Percentiles rank a stretch among this genome's conserved stretches.
These are phyloP conservation scores for Cydonia oblonga DNA, from an alignment of 331 rosid genomes.

Conservation along the genomic window DNA sequence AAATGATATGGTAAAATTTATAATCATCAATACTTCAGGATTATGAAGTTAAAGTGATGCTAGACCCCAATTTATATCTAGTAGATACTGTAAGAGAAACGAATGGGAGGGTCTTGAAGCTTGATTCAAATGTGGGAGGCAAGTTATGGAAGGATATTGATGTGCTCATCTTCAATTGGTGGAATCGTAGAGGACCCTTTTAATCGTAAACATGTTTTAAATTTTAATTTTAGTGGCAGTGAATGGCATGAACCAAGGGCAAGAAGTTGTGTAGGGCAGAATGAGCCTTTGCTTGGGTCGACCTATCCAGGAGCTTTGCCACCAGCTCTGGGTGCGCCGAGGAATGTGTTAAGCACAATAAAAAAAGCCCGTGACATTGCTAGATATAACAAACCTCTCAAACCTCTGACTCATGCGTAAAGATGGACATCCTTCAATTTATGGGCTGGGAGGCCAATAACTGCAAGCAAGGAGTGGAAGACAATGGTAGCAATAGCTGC, in stretches of 20 bases:
- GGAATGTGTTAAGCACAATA: constrained; percentile 38
- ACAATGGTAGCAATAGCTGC: no score
- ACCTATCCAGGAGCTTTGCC: constrained; percentile 65
- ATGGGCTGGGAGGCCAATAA: no score
- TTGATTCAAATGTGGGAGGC: constrained; percentile 55
- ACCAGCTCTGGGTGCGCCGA: constrained; percentile 49
- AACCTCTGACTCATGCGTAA: no score
- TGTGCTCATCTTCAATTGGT: constrained; percentile 84
- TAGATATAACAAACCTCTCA: no score
- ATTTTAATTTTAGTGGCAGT: constrained; percentile 38
- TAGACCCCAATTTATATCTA: constrained; percentile 61
- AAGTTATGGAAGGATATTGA: constrained; percentile 53
- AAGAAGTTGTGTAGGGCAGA: constrained; percentile 43
- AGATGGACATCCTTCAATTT: no score
- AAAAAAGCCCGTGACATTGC: constrained; percentile 38
- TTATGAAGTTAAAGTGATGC: constrained; percentile 55
- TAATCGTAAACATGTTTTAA: constrained; percentile 45
- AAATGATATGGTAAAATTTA: neutral
- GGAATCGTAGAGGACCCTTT: constrained; percentile 82
- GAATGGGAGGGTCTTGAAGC: constrained; percentile 68
- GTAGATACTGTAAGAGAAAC: constrained; percentile 59
- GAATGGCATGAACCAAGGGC: constrained; percentile 64
- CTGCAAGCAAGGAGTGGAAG: no score
- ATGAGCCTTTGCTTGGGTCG: constrained; percentile 44
- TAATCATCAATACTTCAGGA: constrained; percentile 29